phyloP scores from a whole-genome alignment of 768 basidiomycete species.

The Rhizopogon vinicolor region DNA sequence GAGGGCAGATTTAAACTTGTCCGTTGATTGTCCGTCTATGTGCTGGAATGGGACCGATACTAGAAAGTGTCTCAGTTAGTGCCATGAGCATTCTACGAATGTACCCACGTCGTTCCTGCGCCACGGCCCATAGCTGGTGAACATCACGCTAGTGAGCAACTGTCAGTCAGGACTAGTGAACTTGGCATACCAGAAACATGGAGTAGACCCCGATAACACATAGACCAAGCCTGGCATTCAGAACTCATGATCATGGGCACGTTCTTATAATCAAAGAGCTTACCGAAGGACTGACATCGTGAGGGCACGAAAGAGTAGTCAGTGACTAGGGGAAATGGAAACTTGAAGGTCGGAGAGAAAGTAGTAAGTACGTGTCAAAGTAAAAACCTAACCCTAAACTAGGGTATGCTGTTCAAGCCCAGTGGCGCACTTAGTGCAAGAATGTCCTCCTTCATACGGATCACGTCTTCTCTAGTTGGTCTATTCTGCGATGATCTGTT shows the following conservation, averaged over 20 bases:
- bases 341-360: not conserved
- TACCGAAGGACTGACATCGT: conserved; percentile 25
- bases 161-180: conserved; percentile 1
- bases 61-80: conserved; percentile 20
- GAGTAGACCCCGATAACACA: conserved; percentile 90
- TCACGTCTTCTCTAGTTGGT: conserved; percentile 38
- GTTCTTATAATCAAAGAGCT: not conserved
- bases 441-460: conserved; percentile 33
- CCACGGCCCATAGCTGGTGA: conserved; percentile 79
- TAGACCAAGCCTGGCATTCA: conserved; percentile 48
- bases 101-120: conserved; percentile 84
- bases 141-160: not conserved
- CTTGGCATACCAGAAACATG: conserved; percentile 74
- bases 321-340: not conserved
- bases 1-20: conserved; percentile 81
- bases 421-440: conserved; percentile 25
- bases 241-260: not conserved
- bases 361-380: conserved; percentile 16
- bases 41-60: conserved; percentile 84
- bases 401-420: conserved; percentile 9
- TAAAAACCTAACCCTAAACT: conserved; percentile 11
- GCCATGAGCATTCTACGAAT: not conserved
- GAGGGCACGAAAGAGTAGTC: not conserved
- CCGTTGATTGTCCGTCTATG: conserved; percentile 53
- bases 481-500: conserved; percentile 11